phyloP scores from a whole-genome alignment of 176 grass and related monocot genomes.

The Musa schizocarpa region DNA sequence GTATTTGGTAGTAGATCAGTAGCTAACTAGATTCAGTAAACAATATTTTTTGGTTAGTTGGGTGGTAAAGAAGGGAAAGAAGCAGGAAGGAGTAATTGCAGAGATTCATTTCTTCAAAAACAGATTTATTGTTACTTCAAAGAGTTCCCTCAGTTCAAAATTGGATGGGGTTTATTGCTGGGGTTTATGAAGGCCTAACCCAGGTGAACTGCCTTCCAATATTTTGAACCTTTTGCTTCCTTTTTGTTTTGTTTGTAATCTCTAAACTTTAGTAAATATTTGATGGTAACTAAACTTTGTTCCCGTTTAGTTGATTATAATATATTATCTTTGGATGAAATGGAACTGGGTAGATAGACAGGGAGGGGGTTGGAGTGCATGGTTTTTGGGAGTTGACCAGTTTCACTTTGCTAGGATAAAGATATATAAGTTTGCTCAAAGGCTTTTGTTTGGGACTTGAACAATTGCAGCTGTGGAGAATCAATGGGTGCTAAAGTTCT shows the following conservation, averaged over 20 bases:
- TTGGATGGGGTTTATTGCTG: neutral
- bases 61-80: conserved; percentile 22
- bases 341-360: too few species aligned
- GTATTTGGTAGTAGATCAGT: conserved; percentile 18
- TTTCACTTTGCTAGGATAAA: too few species aligned
- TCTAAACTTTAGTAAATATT: too few species aligned
- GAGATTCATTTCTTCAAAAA: neutral
- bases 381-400: too few species aligned
- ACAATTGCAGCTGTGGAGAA: too few species aligned
- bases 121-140: neutral
- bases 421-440: too few species aligned
- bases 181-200: neutral
- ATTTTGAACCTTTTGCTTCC: neutral
- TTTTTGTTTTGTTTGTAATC: neutral
- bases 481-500: too few species aligned
- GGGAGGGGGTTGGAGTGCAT: too few species aligned
- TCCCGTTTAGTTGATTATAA: too few species aligned
- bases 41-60: conserved; percentile 65
- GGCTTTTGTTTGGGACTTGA: too few species aligned
- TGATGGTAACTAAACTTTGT: too few species aligned
- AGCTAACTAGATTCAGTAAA: conserved; percentile 47
- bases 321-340: too few species aligned
- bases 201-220: neutral
- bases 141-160: neutral
- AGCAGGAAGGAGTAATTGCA: neutral